Evolutionary conservation across 1,284 basidiomycete species (phyloP).

Genomic region (Ustilago tritici): DNA sequence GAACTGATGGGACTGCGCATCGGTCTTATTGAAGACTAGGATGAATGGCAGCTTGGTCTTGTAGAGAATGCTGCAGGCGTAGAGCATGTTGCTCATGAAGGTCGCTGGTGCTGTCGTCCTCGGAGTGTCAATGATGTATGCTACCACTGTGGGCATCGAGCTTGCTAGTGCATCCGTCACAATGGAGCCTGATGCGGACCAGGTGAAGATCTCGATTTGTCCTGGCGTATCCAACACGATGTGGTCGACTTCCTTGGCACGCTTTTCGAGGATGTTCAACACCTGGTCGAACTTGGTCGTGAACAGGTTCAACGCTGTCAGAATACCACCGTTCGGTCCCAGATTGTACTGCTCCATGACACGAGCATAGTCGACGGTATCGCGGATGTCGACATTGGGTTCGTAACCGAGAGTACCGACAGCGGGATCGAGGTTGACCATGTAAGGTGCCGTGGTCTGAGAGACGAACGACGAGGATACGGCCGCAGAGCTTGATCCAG

Average conservation of each 20-base stretch:
- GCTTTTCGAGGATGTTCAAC: conserved; percentile 88
- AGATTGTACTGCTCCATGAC: conserved; percentile 99
- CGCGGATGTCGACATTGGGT: conserved; percentile 96
- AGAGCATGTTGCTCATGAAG: conserved; percentile 99
- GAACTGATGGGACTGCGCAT: conserved; percentile 88
- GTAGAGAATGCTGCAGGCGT: conserved; percentile 98
- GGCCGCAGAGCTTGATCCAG: conserved; percentile 5
- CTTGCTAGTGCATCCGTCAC: conserved; percentile 98
- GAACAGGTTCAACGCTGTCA: conserved; percentile 96
- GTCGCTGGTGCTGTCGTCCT: conserved; percentile 94
- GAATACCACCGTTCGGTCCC: conserved; percentile 96
- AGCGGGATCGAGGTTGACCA: conserved; percentile 97
- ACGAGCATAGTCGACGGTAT: conserved; percentile 96
- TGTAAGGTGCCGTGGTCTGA: conserved; percentile 80
- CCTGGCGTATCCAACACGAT: conserved; percentile 97
- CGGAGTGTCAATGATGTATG: conserved; percentile 97
- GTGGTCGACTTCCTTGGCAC: conserved; percentile 85
- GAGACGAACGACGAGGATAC: conserved; percentile 4
- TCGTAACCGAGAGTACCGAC: conserved; percentile 90
- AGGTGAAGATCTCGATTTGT: conserved; percentile 99
- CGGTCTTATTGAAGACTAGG: conserved; percentile 98
- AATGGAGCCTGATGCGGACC: conserved; percentile 98
- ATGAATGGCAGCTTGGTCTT: conserved; percentile 98
- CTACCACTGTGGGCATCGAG: conserved; percentile 90
- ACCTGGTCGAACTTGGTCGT: conserved; percentile 99